phyloP scores from a whole-genome alignment of 345 rosid species.

The Sisymbrium irio region DNA sequence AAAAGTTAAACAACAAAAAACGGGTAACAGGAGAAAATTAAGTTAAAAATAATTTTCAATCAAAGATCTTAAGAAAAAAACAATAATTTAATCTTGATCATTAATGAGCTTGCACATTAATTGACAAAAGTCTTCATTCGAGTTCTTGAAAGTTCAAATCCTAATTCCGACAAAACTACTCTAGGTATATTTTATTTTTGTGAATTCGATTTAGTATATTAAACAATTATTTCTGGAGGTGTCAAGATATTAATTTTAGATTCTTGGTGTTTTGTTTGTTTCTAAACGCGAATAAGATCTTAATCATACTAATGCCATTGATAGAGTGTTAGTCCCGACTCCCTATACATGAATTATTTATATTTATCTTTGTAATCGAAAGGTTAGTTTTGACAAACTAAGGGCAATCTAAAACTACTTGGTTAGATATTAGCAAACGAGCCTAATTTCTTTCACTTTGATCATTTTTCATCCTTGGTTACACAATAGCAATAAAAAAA shows the following conservation, averaged over 20 bases:
- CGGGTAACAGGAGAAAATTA: background rate
- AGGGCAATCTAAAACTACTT: background rate
- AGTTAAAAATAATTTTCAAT: background rate
- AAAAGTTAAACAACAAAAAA: background rate
- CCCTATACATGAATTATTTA: background rate
- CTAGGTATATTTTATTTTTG: slow-evolving; percentile 21
- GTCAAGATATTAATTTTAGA: background rate
- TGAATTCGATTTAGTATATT: slow-evolving; percentile 20
- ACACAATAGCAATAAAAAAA: background rate
- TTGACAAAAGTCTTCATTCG: slow-evolving; percentile 22
- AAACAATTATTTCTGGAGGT: slow-evolving; percentile 14
- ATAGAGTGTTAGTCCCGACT: slow-evolving; percentile 20
- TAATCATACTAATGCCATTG: slow-evolving; percentile 6
- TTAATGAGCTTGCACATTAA: slow-evolving; percentile 26
- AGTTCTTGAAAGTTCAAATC: slow-evolving; percentile 31
- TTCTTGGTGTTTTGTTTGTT: slow-evolving; percentile 23
- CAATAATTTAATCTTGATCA: slow-evolving; percentile 32
- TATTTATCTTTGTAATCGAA: background rate
- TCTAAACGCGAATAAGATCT: slow-evolving; percentile 12
- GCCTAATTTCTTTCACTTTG: background rate
- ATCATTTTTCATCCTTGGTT: background rate
- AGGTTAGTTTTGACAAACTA: slow-evolving; percentile 4
- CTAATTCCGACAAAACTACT: slow-evolving; percentile 40
- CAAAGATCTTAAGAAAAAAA: slow-evolving; percentile 9
- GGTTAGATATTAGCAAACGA: background rate